Evolutionary conservation across 352 stramenopile genomes (phyloP).

Genomic region (Plasmopara muralis): DNA sequence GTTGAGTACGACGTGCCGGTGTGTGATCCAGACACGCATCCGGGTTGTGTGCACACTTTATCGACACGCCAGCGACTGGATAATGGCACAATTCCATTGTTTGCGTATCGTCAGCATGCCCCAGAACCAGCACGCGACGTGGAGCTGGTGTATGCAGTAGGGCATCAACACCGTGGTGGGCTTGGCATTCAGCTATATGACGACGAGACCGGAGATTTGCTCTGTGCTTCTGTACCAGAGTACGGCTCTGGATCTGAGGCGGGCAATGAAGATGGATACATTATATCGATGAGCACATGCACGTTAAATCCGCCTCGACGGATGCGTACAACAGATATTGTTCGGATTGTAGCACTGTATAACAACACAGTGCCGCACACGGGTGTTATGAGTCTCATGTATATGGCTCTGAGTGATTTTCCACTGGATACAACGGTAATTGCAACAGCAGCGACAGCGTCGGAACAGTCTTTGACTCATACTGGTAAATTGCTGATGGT

Average conservation of each 20-base stretch:
- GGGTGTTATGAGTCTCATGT: conserved; percentile 75
- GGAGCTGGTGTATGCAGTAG: conserved; percentile 72
- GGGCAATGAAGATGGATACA: conserved; percentile 68
- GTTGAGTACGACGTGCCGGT: conserved; percentile 72
- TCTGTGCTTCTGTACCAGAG: conserved; percentile 58
- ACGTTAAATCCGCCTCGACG: conserved; percentile 64
- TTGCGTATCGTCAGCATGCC: conserved; percentile 18
- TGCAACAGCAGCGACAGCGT: conserved; percentile 1
- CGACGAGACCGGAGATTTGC: conserved; percentile 51
- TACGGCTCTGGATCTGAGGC: conserved; percentile 53
- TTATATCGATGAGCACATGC: conserved; percentile 68
- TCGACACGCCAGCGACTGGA: conserved; percentile 54
- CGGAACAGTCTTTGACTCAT: conserved; percentile 1
- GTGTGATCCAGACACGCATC: conserved; percentile 57
- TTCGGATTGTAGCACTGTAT: conserved; percentile 72
- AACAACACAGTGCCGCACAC: conserved; percentile 77
- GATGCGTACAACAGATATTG: conserved; percentile 61
- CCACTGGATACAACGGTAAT: conserved; percentile 15
- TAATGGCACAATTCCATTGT: conserved; percentile 24
- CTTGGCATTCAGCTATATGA: conserved; percentile 72
- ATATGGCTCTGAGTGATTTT: conserved; percentile 65
- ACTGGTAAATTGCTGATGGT: conserved; percentile 17
- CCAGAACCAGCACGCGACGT: conserved; percentile 37
- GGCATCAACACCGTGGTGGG: conserved; percentile 68
- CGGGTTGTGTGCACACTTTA: conserved; percentile 72